Evolutionary conservation across 257 asterid genomes (phyloP).

Genomic region (Solanum habrochaites): DNA sequence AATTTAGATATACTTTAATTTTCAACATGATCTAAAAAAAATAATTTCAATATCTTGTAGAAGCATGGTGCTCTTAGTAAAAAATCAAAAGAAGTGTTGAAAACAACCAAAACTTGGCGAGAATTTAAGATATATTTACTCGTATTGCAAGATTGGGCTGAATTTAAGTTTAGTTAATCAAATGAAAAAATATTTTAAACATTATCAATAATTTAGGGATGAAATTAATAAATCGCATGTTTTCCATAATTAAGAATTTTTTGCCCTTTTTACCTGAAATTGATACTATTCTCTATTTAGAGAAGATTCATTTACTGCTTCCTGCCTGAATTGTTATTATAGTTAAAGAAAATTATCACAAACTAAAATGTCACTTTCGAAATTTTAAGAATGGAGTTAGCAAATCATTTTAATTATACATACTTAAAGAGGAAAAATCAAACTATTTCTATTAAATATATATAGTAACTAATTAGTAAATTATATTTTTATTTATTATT

Average conservation of each 20-base stretch:
- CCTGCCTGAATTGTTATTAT: not conserved
- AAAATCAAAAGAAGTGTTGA: too few species aligned
- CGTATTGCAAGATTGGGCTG: accelerated
- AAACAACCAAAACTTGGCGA: too few species aligned
- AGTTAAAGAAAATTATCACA: not conserved
- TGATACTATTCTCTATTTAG: not conserved
- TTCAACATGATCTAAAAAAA: too few species aligned
- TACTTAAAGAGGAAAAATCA: not conserved
- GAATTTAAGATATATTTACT: too few species aligned
- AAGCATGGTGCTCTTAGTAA: too few species aligned
- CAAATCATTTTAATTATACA: not conserved
- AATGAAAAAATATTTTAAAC: accelerated
- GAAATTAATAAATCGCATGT: too few species aligned
- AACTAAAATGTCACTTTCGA: not conserved
- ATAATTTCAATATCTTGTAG: too few species aligned
- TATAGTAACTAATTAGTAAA: not conserved
- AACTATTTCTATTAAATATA: not conserved
- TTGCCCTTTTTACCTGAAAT: not conserved
- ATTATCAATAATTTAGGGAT: too few species aligned
- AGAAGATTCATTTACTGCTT: not conserved
- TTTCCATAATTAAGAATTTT: not conserved
- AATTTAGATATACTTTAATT: too few species aligned
- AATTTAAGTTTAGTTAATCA: too few species aligned
- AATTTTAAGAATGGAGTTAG: not conserved
- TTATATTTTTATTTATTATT: too few species aligned